Percentiles rank a stretch among this genome's conserved stretches.
These are phyloP conservation scores for Farysia itapuensis DNA, from an alignment of 1,284 basidiomycete genomes.

Conservation along the genomic window DNA sequence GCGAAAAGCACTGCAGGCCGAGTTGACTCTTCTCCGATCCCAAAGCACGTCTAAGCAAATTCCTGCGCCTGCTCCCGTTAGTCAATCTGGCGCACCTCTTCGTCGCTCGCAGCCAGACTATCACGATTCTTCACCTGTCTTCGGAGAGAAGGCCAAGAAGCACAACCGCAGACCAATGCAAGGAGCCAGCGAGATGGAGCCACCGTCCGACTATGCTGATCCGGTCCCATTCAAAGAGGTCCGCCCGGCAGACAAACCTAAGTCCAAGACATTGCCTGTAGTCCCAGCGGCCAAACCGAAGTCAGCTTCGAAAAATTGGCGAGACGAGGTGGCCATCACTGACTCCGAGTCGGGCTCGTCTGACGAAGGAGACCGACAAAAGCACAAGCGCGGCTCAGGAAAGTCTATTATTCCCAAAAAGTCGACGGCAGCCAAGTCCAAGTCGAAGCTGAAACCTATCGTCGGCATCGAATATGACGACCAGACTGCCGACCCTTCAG, in stretches of 20 bases:
- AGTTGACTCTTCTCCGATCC: too few relatives aligned
- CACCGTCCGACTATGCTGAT: slow-evolving; percentile 12
- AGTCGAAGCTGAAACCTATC: background rate
- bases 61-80: too few relatives aligned
- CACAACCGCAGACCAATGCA: slow-evolving; percentile 27
- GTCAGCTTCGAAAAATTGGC: slow-evolving; percentile 13
- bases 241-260: slow-evolving; percentile 5
- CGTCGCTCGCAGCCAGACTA: background rate
- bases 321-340: slow-evolving; percentile 27
- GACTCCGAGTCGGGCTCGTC: slow-evolving; percentile 3
- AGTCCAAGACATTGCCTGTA: slow-evolving; percentile 12
- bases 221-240: background rate
- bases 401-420: slow-evolving; percentile 2
- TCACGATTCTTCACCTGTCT: slow-evolving; percentile 22
- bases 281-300: slow-evolving; percentile 25
- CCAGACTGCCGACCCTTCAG: slow-evolving; percentile 28
- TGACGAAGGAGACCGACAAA: background rate
- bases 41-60: too few relatives aligned
- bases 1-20: slow-evolving; percentile 18
- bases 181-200: slow-evolving; percentile 28
- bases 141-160: slow-evolving; percentile 29
- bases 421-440: slow-evolving; percentile 1
- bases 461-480: slow-evolving; percentile 26
- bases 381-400: background rate
- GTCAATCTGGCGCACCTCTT: too few relatives aligned